These are phyloP conservation scores for Lavandula angustifolia DNA, from an alignment of 257 asterid genomes.

Conservation along the genomic window DNA sequence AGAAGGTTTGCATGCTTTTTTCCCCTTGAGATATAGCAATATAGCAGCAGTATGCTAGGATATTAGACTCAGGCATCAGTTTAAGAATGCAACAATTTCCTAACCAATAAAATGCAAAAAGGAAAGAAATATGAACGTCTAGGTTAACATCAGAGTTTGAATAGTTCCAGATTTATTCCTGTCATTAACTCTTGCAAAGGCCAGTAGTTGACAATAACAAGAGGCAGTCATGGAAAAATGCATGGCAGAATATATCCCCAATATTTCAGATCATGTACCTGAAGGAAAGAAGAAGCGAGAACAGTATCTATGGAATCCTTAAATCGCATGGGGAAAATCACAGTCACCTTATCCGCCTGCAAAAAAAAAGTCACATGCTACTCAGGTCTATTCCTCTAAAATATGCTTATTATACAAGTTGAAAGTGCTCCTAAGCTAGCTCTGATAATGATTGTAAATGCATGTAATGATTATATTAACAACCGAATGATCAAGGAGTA, in stretches of 20 bases:
- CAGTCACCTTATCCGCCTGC: conserved; percentile 74
- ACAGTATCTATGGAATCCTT: conserved; percentile 78
- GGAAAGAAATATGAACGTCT: background rate
- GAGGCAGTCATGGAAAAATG: conserved; percentile 6
- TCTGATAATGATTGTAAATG: conserved; percentile 16
- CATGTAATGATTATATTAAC: conserved; percentile 16
- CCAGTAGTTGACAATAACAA: conserved; percentile 14
- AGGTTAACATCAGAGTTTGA: background rate
- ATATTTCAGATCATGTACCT: conserved; percentile 46
- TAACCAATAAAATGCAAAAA: conserved; percentile 11
- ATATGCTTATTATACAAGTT: background rate
- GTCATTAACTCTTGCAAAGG: conserved; percentile 12
- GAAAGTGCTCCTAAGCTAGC: conserved; percentile 24
- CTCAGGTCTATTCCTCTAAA: conserved; percentile 27
- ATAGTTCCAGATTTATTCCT: conserved; percentile 8
- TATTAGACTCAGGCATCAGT: conserved; percentile 14
- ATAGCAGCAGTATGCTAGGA: background rate
- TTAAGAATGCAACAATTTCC: conserved; percentile 4
- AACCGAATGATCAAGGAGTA: conserved; percentile 5
- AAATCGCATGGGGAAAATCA: conserved; percentile 88
- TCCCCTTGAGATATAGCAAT: background rate
- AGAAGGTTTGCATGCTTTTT: conserved; percentile 18
- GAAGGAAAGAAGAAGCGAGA: conserved; percentile 93
- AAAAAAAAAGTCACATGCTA: conserved; percentile 31
- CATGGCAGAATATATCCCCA: conserved; percentile 15